Conservation (phyloP, 2,329 filamentous ascomycete genomes). For the Fusarium ramigenum region DNA sequence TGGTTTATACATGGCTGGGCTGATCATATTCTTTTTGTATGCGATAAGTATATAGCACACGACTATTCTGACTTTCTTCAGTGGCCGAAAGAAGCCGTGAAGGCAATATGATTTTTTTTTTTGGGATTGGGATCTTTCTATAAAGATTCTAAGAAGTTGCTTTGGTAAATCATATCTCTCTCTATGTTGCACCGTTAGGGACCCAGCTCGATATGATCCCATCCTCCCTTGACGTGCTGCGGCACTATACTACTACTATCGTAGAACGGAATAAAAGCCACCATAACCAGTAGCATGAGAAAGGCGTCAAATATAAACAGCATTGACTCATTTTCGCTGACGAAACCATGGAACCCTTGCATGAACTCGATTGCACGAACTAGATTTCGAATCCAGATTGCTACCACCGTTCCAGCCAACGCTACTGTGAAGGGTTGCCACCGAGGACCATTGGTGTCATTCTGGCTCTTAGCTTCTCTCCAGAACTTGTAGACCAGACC, state of each 20-base stretch:
- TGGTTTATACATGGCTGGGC: background rate
- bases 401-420: background rate
- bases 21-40: background rate
- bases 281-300: background rate
- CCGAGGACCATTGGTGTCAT: background rate
- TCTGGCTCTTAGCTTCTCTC: background rate
- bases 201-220: background rate
- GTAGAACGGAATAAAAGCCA: background rate
- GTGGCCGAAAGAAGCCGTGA: background rate
- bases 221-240: background rate
- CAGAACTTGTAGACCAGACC: background rate
- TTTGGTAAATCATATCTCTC: background rate
- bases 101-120: background rate
- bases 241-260: background rate
- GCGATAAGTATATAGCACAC: background rate
- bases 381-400: background rate
- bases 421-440: background rate
- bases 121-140: fast-evolving
- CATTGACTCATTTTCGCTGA: background rate
- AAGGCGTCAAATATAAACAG: background rate
- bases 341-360: background rate
- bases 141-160: background rate
- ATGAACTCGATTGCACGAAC: background rate
- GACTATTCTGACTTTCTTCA: background rate
- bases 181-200: background rate